These are phyloP conservation scores for Pichia inconspicua DNA, from an alignment of 1,139 yeast species.

Conservation along the genomic window DNA sequence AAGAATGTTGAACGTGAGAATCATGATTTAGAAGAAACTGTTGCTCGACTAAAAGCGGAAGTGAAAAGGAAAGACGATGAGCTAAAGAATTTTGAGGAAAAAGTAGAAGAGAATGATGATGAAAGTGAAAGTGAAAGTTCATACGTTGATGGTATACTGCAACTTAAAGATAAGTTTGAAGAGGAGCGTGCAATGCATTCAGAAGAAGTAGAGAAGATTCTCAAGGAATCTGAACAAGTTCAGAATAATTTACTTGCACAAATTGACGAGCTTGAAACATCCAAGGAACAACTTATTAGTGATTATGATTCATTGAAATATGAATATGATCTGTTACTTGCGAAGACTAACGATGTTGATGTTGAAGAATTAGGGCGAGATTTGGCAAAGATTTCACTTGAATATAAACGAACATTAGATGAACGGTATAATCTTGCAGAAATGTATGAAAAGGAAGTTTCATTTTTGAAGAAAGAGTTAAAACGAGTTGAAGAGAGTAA, in stretches of 20 bases:
- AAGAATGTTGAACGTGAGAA: slow-evolving; percentile 13
- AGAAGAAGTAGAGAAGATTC: slow-evolving; percentile 3
- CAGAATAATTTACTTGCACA: slow-evolving; percentile 17
- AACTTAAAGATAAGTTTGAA: slow-evolving; percentile 8
- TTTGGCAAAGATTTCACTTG: slow-evolving; percentile 19
- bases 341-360: neutral
- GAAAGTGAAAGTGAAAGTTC: neutral
- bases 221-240: neutral
- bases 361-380: slow-evolving; percentile 17
- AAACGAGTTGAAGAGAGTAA: slow-evolving; percentile 11
- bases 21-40: slow-evolving; percentile 8
- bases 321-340: slow-evolving; percentile 7
- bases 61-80: neutral
- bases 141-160: slow-evolving; percentile 9
- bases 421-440: slow-evolving; percentile 11
- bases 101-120: neutral
- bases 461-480: slow-evolving; percentile 12
- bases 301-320: slow-evolving; percentile 15
- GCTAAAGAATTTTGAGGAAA: neutral
- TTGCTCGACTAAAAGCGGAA: neutral
- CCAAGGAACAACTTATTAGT: slow-evolving; percentile 21
- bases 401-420: slow-evolving; percentile 18
- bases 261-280: slow-evolving; percentile 15
- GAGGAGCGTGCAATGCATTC: slow-evolving; percentile 6
- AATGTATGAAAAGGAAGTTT: slow-evolving; percentile 9